Evolutionary conservation across 139 green algal genomes (phyloP), one percentile per base, ranked within the genome.

Genomic region (Zygnema circumcarinatum): DNA sequence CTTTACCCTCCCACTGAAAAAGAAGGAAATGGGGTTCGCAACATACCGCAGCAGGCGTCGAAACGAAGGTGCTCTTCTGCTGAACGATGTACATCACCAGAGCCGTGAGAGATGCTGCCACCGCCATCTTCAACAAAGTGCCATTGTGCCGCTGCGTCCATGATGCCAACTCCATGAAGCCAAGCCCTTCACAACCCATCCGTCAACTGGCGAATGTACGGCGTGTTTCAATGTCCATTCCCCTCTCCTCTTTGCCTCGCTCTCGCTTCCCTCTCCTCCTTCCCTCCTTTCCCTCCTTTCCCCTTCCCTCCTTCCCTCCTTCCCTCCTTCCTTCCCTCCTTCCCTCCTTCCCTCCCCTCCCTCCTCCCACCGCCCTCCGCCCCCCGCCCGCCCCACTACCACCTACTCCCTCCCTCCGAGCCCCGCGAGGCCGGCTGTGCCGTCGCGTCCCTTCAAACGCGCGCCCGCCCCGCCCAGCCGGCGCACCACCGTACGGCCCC

Each of bases 21-120:
- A 31, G 74, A 81, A 2, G 74, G 35, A 33, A 20, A 20, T 21
- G 36, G 35, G 31, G n/a, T 32, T 21, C n/a, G 21, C 32, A 38
- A 72, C 7, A 42, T 38, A 68, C 31, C 39, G 36, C 32, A n/a
- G 21, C 32, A 32, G 29, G 31, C 31, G 36, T 76, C 74, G 56
- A 40, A 32, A 31, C 32, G 74, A 16, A n/a, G 20, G 29, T 11
- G 74, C 36, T 40, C 36, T 38, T 81, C 32, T n/a, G 35, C 56
- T 81, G 74, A 22, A 81, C 25, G 39, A 81, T 40, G 78, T 54
- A 84, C 78, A 84, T 84, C 52, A 47, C 72, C 52, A 84, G 31
- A 16, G 78, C 78, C 25, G 47, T 78, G n/a, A 84, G 47, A 53
- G 74, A 33, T 33, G 78, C 78, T n/a, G 78, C 78, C 78, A 78